Evolutionary conservation across 2,329 filamentous ascomycete species (phyloP), one percentile per base, ranked within the genome.

Genomic region (Macrophomina phaseolina): DNA sequence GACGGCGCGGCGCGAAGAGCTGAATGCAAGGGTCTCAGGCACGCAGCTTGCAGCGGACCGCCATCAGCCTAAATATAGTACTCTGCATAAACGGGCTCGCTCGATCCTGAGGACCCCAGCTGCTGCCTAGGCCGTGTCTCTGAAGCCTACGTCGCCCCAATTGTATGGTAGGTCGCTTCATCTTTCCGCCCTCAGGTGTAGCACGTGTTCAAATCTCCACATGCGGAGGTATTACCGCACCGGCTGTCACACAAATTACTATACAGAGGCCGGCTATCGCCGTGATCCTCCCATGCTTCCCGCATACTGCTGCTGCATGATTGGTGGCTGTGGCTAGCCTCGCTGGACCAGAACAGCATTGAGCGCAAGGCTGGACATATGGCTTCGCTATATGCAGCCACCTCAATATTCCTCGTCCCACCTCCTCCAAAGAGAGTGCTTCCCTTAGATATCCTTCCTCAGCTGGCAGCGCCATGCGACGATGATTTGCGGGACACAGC

Each of bases 1-100:
- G 46, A n/a, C 9, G 28, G 23, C 18, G n/a, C 46, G 45, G 58
- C 11, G 58, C 32, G 18, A 23, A 12, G 30, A 62, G 45, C 58
- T 62, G 42, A 62, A 62, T 38, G 45, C 58, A 62, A 62, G 56
- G 40, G 56, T 14, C 40, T 18, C 9, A 4, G 55, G 12, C 11
- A 46, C 55, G 34, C 55, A n/a, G 23, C 38, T 46, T 32, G 38
- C 32, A 45, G 30, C 40, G 14, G 14, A 4, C 30, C 3, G 30
- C 51, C 12, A 45, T 5, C 5, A 52, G 8, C 5, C 16, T 52
- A 60, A 46, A 61, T 34, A 32, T 61, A 61, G 56, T 14, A 14
- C 11, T 5, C 14, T 12, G 7, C 34, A 12, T 34, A 4, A 38
- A 34, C 6, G 34, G 34, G 8, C 34, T 11, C 34, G 40, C 56